Evolutionary conservation across 495 filamentous ascomycete species (phyloP), one percentile per base, ranked within the genome.

Genomic region (Amorphotheca resinae): DNA sequence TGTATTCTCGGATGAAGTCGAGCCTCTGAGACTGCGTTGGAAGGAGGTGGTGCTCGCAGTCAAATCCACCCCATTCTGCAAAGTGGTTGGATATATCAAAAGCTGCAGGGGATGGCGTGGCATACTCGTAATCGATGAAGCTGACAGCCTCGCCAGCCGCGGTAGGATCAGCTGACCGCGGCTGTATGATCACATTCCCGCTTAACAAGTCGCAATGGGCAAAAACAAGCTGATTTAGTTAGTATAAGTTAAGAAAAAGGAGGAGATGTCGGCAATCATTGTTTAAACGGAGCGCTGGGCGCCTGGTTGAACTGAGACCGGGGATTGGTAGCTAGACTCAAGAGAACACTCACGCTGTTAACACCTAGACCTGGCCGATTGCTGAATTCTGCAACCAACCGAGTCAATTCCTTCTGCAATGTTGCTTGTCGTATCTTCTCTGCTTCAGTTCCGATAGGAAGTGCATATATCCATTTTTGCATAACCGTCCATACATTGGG

Each of bases 71-170:
- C 89, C 91, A 99, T 67, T 99, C 91, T 32, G 93, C 86, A 58
- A 99, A 89, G 68, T 99, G 91, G 68, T 99, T 99, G n/a, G 91
- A 80, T 44, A 99, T 76, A 59, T 99, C 91, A 60, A 99, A 99
- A n/a, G 91, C 86, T 11, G 88, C 84, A 0, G 93, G 91, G 6
- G 87, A 87, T 1, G 93, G 87, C 0, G 85, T 87, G 7, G 89
- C 86, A 58, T 91, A 93, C 64, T 99, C 91, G 65, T 96, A 99
- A 63, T 99, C 91, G 55, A 99, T 96, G 59, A 99, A 96, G 56
- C 76, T 77, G 35, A 96, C 85, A 18, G 33, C 44, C 18, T 42
- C 26, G 3, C 37, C 22, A 14, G 38, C 38, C 25, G 14, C 38
- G 26, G 4, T 61, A 11, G 57, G 42, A 11, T 35, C 48, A 9